Evolutionary conservation across 768 basidiomycete genomes (phyloP).

Genomic region (Daedaleopsis sinensis): DNA sequence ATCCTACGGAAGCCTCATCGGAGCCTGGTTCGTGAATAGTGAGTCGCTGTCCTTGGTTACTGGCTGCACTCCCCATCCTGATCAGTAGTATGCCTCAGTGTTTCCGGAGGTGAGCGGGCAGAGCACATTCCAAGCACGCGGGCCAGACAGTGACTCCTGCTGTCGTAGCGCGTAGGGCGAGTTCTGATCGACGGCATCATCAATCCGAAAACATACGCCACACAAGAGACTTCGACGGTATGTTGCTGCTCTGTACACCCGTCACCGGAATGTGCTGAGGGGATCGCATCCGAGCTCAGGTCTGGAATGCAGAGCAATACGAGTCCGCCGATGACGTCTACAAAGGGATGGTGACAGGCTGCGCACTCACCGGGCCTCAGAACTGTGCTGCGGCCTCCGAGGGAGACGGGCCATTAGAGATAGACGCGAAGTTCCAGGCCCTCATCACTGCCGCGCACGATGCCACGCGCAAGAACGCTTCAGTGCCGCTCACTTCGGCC

Average conservation of each 20-base stretch:
- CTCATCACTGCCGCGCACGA: slow-evolving; percentile 9
- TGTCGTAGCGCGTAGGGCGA: slow-evolving; percentile 12
- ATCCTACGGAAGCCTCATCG: slow-evolving; percentile 14
- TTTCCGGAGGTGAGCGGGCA: slow-evolving; percentile 5
- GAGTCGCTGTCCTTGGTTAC: neutral
- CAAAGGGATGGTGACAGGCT: slow-evolving; percentile 9
- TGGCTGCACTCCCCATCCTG: neutral
- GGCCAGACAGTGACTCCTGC: neutral
- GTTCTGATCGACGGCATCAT: slow-evolving; percentile 15
- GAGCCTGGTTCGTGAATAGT: slow-evolving; percentile 17
- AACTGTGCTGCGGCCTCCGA: slow-evolving; percentile 8
- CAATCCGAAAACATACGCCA: neutral
- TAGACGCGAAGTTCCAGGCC: slow-evolving; percentile 7
- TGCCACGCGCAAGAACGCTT: slow-evolving; percentile 6
- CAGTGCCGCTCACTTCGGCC: slow-evolving; percentile 7
- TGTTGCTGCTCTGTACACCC: neutral
- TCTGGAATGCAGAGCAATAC: neutral
- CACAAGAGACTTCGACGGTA: neutral
- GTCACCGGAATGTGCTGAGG: neutral
- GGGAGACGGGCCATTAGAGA: neutral
- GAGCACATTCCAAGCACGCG: no score
- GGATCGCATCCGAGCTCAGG: neutral
- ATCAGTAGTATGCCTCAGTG: neutral
- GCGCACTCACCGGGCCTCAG: slow-evolving; percentile 13
- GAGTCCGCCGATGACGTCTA: slow-evolving; percentile 6